phyloP scores from a whole-genome alignment of 345 rosid species.

The Eucalyptus brandiana region DNA sequence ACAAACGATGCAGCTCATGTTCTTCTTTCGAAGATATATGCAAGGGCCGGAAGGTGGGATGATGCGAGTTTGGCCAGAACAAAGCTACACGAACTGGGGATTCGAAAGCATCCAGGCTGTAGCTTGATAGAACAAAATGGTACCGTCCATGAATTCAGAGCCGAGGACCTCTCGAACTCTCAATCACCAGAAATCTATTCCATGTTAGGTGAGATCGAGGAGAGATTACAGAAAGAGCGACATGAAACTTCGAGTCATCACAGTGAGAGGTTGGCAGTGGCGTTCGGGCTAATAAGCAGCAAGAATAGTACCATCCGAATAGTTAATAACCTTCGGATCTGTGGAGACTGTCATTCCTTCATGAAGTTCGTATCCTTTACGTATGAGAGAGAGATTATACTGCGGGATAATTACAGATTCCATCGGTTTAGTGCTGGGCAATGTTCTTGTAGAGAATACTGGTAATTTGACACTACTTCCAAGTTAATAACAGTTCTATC shows the following conservation, averaged over 20 bases:
- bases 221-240: background rate
- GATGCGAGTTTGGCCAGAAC: background rate
- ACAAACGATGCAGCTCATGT: background rate
- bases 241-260: background rate
- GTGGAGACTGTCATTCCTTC: slow-evolving; percentile 3
- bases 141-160: background rate
- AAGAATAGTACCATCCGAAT: background rate
- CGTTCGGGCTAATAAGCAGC: slow-evolving; percentile 7
- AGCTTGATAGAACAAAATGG: slow-evolving; percentile 5
- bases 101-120: background rate
- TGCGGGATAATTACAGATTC: slow-evolving; percentile 2
- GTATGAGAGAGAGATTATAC: background rate
- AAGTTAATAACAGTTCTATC: background rate
- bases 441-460: slow-evolving; percentile 9
- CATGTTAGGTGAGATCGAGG: background rate
- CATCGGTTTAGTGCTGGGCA: slow-evolving; percentile 4
- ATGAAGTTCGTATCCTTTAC: slow-evolving; percentile 3
- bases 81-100: background rate
- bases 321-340: slow-evolving; percentile 4
- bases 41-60: slow-evolving; percentile 4
- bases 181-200: background rate
- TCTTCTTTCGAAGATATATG: slow-evolving; percentile 3
- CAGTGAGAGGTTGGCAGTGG: slow-evolving; percentile 9
- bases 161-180: background rate
- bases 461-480: background rate